Percentiles rank a stretch among this genome's conserved stretches.
These are phyloP conservation scores for Pulveroboletus sp. DNA, from an alignment of 768 basidiomycete genomes.

Conservation along the genomic window DNA sequence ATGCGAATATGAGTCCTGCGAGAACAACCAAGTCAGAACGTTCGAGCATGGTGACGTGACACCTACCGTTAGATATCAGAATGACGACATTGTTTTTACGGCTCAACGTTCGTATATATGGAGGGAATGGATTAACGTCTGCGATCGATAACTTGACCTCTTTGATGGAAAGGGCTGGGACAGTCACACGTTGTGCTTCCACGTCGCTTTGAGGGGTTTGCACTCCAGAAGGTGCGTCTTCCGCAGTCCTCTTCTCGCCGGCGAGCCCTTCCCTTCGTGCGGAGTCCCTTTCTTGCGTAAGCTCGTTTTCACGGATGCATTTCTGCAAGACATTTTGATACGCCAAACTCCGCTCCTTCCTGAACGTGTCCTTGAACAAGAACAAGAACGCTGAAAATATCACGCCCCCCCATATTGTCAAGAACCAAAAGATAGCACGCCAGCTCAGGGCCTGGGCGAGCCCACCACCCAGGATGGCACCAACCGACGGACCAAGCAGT, in stretches of 20 bases:
- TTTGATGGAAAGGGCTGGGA: constrained; percentile 14
- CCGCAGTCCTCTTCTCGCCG: constrained; percentile 7
- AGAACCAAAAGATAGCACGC: constrained; percentile 85
- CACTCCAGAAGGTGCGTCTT: background rate
- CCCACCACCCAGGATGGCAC: constrained; percentile 66
- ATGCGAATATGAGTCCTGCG: constrained; percentile 65
- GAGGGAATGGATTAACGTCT: constrained; percentile 71
- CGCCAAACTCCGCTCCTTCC: constrained; percentile 72
- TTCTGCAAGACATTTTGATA: constrained; percentile 66
- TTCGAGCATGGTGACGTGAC: background rate
- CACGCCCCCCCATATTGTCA: constrained; percentile 57
- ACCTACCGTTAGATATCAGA: constrained; percentile 36
- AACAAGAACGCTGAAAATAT: constrained; percentile 55
- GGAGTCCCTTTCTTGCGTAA: constrained; percentile 12
- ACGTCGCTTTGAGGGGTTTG: constrained; percentile 21
- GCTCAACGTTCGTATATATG: constrained; percentile 53
- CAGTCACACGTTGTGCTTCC: constrained; percentile 15
- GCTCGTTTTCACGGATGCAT: constrained; percentile 27
- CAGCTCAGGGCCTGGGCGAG: constrained; percentile 66
- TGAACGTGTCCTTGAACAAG: constrained; percentile 81
- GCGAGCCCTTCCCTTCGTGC: background rate
- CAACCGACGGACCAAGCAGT: constrained; percentile 65
- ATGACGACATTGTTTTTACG: constrained; percentile 65
- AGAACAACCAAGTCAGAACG: background rate
- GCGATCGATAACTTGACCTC: constrained; percentile 53